Conservation (phyloP, 1,284 basidiomycete genomes). For the Malassezia nana region DNA sequence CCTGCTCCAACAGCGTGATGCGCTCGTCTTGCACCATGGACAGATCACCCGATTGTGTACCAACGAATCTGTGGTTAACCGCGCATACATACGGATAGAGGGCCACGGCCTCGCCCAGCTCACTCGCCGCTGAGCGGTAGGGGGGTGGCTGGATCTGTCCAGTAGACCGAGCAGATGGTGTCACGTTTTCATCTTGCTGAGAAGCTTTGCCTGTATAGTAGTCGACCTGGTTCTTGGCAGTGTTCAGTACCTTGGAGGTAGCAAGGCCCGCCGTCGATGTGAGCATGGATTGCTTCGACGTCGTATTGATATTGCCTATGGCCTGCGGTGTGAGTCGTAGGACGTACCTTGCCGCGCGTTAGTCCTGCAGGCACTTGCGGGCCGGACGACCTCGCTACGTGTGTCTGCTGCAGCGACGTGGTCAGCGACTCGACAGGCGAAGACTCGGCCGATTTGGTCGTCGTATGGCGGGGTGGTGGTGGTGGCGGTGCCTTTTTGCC, state of each 20-base stretch:
- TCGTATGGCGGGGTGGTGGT: not conserved
- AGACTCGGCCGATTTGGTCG: not conserved
- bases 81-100: slow-evolving; percentile 13
- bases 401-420: not conserved
- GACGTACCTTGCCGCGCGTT: slow-evolving; percentile 11
- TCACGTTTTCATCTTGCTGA: not conserved
- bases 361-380: slow-evolving; percentile 3
- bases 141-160: not conserved
- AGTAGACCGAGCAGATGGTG: not conserved
- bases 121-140: not conserved
- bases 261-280: not conserved
- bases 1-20: slow-evolving; percentile 26
- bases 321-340: slow-evolving; percentile 2
- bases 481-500: not conserved
- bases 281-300: not conserved
- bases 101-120: slow-evolving; percentile 10
- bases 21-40: slow-evolving; percentile 23
- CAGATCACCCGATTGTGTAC: slow-evolving; percentile 29
- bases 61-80: slow-evolving; percentile 8
- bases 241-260: not conserved
- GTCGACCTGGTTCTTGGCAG: not conserved
- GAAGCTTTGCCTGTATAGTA: slow-evolving; percentile 1
- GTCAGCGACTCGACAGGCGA: not conserved
- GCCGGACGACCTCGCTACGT: not conserved
- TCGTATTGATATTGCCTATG: slow-evolving; percentile 7